Base-by-base conservation (phyloP, 306 rosid species). In the Lagenaria siceraria region DNA sequence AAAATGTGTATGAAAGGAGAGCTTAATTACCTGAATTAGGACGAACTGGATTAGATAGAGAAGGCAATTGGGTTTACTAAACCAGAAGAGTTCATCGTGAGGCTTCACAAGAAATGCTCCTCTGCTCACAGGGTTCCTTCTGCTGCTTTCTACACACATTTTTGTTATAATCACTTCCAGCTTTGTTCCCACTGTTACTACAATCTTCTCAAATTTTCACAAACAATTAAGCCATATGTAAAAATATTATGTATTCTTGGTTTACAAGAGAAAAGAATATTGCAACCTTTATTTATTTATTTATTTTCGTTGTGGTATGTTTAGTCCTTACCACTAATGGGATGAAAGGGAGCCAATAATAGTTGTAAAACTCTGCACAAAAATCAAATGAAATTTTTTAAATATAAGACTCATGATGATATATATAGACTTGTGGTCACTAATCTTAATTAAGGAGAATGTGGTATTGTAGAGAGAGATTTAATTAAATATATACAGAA, bases 331-430 rank as follows among this genome's bases (percentile, higher is more conserved):
- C 92, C 91, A 81, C 79, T 77, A 90, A 87, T 53, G 92, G 96
- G 73, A 90, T 81, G 81, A 90, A 90, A 22, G 96, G 90, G 75
- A 90, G 81, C 95, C 95, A 90, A 77, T 80, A 90, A 84, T 88
- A 21, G 68, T 82, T 85, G 81, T 88, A 83, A 74, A 90, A 90
- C 82, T 70, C 95, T 90, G 92, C 85, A 86, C 54, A 22, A 27
- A 31, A 15, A 61, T 27, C 33, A 24, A 13, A 5, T 12, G 17
- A 25, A 21, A 59, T 0, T 0, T 10, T 59, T 59, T 11, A 27
- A 59, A 11, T 25, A 24, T 59, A 6, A 59, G 29, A 21, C 2
- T 49, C 0, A 15, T 15, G 7, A 48, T 14, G 5, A 15, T 4
- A 14, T 49, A 49, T 2, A 49, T 1, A 10, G 6, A 43, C 1